Evolutionary conservation across 352 stramenopile genomes (phyloP).

Genomic region (Phytophthora citrophthora): DNA sequence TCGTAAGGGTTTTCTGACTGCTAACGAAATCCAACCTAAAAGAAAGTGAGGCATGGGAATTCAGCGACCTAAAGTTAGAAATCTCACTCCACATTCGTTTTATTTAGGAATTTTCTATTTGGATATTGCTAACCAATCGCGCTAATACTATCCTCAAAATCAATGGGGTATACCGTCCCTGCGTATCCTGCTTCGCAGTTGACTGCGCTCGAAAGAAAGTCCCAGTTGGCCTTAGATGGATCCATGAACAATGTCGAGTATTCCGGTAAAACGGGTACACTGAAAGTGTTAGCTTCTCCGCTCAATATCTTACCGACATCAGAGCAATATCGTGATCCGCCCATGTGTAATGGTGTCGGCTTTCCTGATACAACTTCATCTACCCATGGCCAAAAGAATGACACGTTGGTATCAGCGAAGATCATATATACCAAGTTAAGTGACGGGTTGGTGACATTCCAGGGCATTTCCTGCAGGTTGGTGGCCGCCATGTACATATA

Average conservation of each 20-base stretch:
- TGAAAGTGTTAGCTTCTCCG: neutral
- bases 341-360: conserved; percentile 4
- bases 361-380: conserved; percentile 10
- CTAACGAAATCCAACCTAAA: too few species aligned
- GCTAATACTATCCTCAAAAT: conserved; percentile 8
- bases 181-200: conserved; percentile 4
- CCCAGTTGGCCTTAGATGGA: conserved; percentile 11
- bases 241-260: conserved; percentile 23
- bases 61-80: too few species aligned
- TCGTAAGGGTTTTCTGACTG: too few species aligned
- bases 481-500: conserved; percentile 25
- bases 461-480: conserved; percentile 10
- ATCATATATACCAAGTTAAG: conserved; percentile 18
- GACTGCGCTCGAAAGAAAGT: conserved; percentile 4
- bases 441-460: conserved; percentile 21
- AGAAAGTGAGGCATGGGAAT: too few species aligned
- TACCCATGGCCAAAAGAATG: conserved; percentile 32
- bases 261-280: conserved; percentile 1
- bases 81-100: too few species aligned
- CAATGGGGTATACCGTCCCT: conserved; percentile 14
- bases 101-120: neutral
- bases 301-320: conserved; percentile 8
- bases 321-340: conserved; percentile 16
- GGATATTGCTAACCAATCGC: neutral
- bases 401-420: conserved; percentile 27